Evolutionary conservation across 805 yeast species (phyloP), one percentile per base, ranked within the genome.

Genomic region (Saccharomycopsis synnaedendra): DNA sequence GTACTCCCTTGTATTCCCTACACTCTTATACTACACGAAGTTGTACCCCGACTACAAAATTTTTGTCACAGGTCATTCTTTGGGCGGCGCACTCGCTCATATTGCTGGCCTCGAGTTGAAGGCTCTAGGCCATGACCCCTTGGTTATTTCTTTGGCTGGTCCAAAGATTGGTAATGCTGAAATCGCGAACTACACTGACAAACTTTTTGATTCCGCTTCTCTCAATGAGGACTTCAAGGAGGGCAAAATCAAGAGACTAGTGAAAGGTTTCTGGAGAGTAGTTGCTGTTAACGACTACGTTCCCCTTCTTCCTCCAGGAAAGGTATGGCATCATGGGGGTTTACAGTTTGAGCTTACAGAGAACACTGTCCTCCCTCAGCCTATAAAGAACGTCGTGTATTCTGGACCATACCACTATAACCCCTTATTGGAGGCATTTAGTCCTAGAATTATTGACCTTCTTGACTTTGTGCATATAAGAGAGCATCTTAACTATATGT

Each of bases 1-100:
- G 11, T 46, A 36, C 31, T 8, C 28, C 29, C 43, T 61, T 5
- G 66, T 74, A 29, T 58, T 75, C 33, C 55, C 63, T 7, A 34
- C 10, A 34, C 19, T 19, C 19, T 61, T 57, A 5, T 63, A 80
- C 1, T 55, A 62, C 9, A 51, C 55, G 1, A 55, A 71, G 19
- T 58, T 64, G 27, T 62, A 71, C 56, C 74, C 78, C 0, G 70
- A 68, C 29, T 81, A 78, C 58, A 58, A 66, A 27, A 49, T 82
- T 4, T 68, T 74, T 1, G 68, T 81, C 1, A 66, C 79, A 1
- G 94, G 94, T 0, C 95, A 85, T 61, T 85, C 93, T 0, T 62
- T 85, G 39, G 89, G 88, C 3, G 94, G 81, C 5, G 88, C 89
- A 0, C 60, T 82, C 45, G 81, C 88, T 1, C 62, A 70, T 3